These are phyloP conservation scores for Neoboletus magnificus DNA, from an alignment of 768 basidiomycete species.

Conservation along the genomic window DNA sequence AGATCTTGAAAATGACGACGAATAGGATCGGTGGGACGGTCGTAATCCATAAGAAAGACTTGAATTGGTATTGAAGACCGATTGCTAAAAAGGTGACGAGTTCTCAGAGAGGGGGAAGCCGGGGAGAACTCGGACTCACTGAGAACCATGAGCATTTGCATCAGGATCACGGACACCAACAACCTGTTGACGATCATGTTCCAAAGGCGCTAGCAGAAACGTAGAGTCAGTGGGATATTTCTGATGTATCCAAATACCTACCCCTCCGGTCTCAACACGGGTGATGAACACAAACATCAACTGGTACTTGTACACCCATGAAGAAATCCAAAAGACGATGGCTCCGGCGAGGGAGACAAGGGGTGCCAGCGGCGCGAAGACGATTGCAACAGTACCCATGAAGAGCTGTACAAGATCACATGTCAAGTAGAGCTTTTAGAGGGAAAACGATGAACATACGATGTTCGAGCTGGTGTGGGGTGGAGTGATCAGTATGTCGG, in stretches of 20 bases:
- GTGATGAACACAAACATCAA: conserved; percentile 92
- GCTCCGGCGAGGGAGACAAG: conserved; percentile 81
- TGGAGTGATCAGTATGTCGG: not conserved
- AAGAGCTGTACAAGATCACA: conserved; percentile 50
- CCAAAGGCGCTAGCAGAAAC: conserved; percentile 70
- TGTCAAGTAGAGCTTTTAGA: conserved; percentile 3
- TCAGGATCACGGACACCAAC: conserved; percentile 70
- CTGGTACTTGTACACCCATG: conserved; percentile 93
- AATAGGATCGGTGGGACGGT: conserved; percentile 85
- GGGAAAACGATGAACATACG: conserved; percentile 33
- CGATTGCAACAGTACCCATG: conserved; percentile 89
- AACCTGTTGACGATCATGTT: conserved; percentile 92
- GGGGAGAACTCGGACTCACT: conserved; percentile 52
- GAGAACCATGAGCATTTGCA: conserved; percentile 84
- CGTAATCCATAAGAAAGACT: conserved; percentile 73
- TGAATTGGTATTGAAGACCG: conserved; percentile 75
- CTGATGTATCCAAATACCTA: conserved; percentile 38
- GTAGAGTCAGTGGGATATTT: not conserved
- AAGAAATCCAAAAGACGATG: conserved; percentile 83
- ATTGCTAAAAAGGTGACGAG: conserved; percentile 51
- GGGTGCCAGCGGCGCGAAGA: conserved; percentile 94
- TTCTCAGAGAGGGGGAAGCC: not conserved
- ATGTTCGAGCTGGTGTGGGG: conserved; percentile 47
- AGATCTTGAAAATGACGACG: conserved; percentile 79
- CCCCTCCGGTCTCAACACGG: conserved; percentile 90